phyloP scores from a whole-genome alignment of 345 rosid species.

The Eucalyptus leucophloia region DNA sequence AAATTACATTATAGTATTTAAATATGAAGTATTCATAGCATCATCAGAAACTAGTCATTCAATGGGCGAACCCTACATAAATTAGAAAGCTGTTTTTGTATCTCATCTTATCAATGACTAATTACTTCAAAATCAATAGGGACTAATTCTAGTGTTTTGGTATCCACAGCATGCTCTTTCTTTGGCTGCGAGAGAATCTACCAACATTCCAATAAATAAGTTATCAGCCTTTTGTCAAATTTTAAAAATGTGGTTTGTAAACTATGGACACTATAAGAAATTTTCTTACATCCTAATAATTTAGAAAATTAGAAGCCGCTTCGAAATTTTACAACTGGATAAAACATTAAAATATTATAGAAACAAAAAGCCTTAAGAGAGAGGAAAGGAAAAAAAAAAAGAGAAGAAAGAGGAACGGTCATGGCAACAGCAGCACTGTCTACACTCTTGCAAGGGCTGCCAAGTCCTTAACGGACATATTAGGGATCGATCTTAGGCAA shows the following conservation, averaged over 20 bases:
- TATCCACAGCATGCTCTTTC: background rate
- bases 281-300: too few relatives aligned
- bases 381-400: fast-evolving
- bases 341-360: too few relatives aligned
- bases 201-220: background rate
- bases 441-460: background rate
- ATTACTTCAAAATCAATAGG: background rate
- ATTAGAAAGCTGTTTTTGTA: background rate
- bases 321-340: too few relatives aligned
- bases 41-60: background rate
- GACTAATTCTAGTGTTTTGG: background rate
- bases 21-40: background rate
- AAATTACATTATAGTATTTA: background rate
- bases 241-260: background rate
- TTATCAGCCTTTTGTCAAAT: background rate
- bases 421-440: background rate
- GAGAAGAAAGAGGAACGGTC: background rate
- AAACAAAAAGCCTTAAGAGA: background rate
- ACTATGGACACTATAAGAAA: too few relatives aligned
- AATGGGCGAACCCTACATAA: background rate
- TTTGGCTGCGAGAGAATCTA: background rate
- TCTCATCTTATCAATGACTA: background rate
- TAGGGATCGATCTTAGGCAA: background rate
- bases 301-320: too few relatives aligned
- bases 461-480: background rate